Evolutionary conservation across 2,329 filamentous ascomycete genomes (phyloP), one percentile per base, ranked within the genome.

Genomic region (Neopestalotiopsis clavispora): DNA sequence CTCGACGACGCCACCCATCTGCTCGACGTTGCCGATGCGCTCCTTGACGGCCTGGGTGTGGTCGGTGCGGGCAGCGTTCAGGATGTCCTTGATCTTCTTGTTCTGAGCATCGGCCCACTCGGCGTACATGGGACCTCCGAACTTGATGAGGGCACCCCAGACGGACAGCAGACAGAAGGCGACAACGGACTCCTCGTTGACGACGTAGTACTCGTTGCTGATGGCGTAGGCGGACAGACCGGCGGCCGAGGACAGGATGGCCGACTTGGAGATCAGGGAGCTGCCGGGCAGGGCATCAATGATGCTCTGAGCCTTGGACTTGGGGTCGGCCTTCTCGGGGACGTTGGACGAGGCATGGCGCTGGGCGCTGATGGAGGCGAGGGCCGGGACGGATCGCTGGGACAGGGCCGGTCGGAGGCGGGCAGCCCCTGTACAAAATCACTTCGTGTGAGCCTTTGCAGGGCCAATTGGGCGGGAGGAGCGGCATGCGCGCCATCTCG

Each of bases 171-270:
- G 88, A 83, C 93, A 96, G 85, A 99, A 90, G 75, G 94, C 93
- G 80, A 97, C 93, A 80, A 99, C 93, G 73, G 95, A 93, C 88
- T 99, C 96, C 89, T 99, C 96, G 87, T 99, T 99, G 85, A 99
- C 89, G 82, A 99, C 94, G 85, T 98, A 98, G 88, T 98, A 94
- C 90, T 99, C 96, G 86, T 97, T 99, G 91, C 93, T 97, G 85
- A 99, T 94, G 79, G 94, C 96, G 81, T 96, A 97, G 83, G 97
- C 89, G 79, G 93, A 95, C 77, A 97, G 84, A 85, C 93, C 95
- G 79, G 96, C 94, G 74, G 92, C 92, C 78, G 94, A 95, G 80
- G 95, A 98, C 79, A 99, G 92, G 81, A 98, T 95, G 79, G 96
- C 96, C 76, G 94, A 94, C 92, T 99, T 99, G 84, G 94, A 97